Percentiles rank a stretch among this genome's conserved stretches.
phyloP scores from a whole-genome alignment of 164 flowering plant genomes.

The Sedum album region DNA sequence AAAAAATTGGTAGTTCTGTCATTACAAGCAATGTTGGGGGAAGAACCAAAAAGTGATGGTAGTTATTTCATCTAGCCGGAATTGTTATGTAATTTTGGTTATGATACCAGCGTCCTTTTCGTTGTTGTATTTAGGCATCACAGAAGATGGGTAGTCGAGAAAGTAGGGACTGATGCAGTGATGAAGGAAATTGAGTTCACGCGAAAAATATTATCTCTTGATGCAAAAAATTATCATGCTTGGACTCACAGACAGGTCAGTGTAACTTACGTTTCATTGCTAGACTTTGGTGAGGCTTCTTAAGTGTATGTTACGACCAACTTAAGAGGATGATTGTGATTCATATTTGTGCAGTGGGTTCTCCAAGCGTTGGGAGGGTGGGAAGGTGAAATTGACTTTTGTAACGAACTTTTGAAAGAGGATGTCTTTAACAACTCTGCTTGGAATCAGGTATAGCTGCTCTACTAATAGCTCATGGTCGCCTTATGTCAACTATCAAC shows the following conservation, averaged over 20 bases:
- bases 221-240: constrained; percentile 93
- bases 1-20: neutral
- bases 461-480: neutral
- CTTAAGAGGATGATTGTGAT: neutral
- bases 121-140: constrained; percentile 66
- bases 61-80: neutral
- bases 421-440: constrained; percentile 92
- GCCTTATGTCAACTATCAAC: neutral
- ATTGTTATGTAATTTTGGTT: neutral
- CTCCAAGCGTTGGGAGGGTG: constrained; percentile 90
- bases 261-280: neutral
- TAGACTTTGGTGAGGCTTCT: neutral
- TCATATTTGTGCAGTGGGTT: constrained; percentile 63
- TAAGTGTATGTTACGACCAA: constrained; percentile 1
- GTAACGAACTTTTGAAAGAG: constrained; percentile 58
- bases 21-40: neutral
- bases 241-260: constrained; percentile 97
- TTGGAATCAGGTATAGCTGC: constrained; percentile 81
- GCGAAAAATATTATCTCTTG: constrained; percentile 53
- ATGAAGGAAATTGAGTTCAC: constrained; percentile 68
- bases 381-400: constrained; percentile 86
- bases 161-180: constrained; percentile 53
- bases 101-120: neutral
- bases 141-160: constrained; percentile 89
- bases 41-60: neutral